Evolutionary conservation across 768 basidiomycete species (phyloP).

Genomic region (Trametes punicea): DNA sequence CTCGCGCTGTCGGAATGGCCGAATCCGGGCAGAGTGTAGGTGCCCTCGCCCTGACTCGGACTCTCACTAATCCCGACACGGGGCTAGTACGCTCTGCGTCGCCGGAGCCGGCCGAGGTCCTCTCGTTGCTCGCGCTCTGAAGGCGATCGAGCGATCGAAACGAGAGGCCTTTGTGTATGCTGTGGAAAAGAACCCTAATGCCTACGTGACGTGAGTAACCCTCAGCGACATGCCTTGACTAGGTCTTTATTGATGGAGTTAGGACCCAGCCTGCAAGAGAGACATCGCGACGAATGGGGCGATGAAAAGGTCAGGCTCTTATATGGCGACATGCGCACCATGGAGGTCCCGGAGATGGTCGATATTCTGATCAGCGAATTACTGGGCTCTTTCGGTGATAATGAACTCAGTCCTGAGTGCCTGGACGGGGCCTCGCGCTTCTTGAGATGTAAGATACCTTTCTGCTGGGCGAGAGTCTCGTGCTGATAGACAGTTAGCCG

Average conservation of each 20-base stretch:
- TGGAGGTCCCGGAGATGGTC: conserved; percentile 79
- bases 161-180: conserved; percentile 73
- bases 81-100: conserved; percentile 73
- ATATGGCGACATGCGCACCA: conserved; percentile 91
- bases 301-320: conserved; percentile 66
- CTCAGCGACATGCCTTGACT: not conserved
- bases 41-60: conserved; percentile 8
- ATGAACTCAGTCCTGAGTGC: conserved; percentile 97
- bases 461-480: not conserved
- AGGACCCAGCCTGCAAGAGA: conserved; percentile 69
- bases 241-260: not conserved
- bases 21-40: conserved; percentile 56
- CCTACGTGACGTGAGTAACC: conserved; percentile 81
- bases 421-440: conserved; percentile 93
- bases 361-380: conserved; percentile 96
- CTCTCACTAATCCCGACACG: not conserved
- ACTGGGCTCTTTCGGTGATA: conserved; percentile 96
- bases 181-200: conserved; percentile 96
- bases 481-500: conserved; percentile 45
- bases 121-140: conserved; percentile 79
- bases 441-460: conserved; percentile 70
- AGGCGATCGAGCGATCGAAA: conserved; percentile 65
- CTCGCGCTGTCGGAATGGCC: conserved; percentile 75
- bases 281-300: conserved; percentile 81
- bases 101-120: conserved; percentile 96